Evolutionary conservation across 2,329 filamentous ascomycete species (phyloP), one percentile per base, ranked within the genome.

Genomic region (Trichoderma simmonsii): DNA sequence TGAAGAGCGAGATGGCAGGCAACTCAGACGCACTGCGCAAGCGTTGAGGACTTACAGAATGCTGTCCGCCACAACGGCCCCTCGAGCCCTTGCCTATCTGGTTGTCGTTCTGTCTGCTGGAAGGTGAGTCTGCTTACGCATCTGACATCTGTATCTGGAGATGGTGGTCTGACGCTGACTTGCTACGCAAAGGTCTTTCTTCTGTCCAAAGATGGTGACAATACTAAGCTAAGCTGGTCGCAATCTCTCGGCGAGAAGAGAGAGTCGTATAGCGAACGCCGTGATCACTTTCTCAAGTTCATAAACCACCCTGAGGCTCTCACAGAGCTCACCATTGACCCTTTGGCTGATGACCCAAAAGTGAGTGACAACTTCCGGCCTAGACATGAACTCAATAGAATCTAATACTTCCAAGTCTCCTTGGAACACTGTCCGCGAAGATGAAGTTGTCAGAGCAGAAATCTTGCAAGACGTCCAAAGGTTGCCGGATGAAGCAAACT

Each of bases 401-500:
- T 12, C 39, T 69, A 57, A 68, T 14, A 30, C 24, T 6, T 21
- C 1, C 21, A 61, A 97, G 92, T 97, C 94, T 71, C 95, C 95
- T 26, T 98, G 95, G 95, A 91, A 93, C 79, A 91, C 91, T n/a
- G 85, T 96, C 39, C 91, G 94, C 60, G 88, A 91, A 76, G 95
- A 99, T 81, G 94, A 98, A 83, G 85, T 89, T 61, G 88, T 97
- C 39, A 90, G 95, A 74, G 90, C 91, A 65, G 96, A 99, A 81
- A 98, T 99, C 71, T 89, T 92, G 71, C 96, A 98, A 82, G 96
- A 99, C 83, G 95, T 99, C 21, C 92, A 96, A 76, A 88, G 96
- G 75, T 93, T 98, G 81, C 96, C 95, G 6, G 96, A 98, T 77
- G 95, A 96, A 77, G 88, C 90, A 61, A 97, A 95, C 79, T 99